These are phyloP conservation scores for Euphrasia arctica DNA, from an alignment of 305 asterid species.

Conservation along the genomic window DNA sequence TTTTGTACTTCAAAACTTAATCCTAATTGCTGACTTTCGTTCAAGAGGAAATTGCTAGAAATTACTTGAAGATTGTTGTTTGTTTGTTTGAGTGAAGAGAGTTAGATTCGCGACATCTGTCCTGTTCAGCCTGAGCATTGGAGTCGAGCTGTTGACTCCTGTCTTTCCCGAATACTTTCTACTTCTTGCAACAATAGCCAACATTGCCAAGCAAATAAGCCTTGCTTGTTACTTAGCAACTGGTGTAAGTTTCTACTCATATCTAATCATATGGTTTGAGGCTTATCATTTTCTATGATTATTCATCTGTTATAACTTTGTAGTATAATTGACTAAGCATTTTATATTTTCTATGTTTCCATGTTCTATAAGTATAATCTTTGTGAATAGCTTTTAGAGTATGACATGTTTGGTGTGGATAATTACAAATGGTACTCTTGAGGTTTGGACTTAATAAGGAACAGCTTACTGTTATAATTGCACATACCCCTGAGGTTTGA, in stretches of 20 bases:
- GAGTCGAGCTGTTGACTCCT: constrained; percentile 91
- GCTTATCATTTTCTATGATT: constrained; percentile 4
- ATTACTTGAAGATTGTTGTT: constrained; percentile 20
- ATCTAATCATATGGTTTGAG: constrained; percentile 8
- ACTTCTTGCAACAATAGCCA: constrained; percentile 92
- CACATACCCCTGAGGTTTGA: too few relatives aligned
- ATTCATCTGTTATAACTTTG: constrained; percentile 5
- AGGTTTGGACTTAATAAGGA: too few relatives aligned
- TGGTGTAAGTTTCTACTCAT: constrained; percentile 61
- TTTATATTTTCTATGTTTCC: not conserved
- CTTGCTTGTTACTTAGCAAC: constrained; percentile 89
- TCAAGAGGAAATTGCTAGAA: constrained; percentile 16
- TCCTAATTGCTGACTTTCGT: not conserved
- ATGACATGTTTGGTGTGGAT: too few relatives aligned
- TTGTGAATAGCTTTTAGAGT: not conserved
- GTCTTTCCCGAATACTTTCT: constrained; percentile 74
- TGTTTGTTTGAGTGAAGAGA: constrained; percentile 56
- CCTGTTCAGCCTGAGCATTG: constrained; percentile 88
- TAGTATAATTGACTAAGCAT: constrained; percentile 5
- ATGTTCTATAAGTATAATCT: not conserved
- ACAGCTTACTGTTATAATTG: too few relatives aligned
- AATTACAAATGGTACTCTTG: too few relatives aligned
- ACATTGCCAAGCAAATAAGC: constrained; percentile 94
- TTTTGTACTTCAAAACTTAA: not conserved
- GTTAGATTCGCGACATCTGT: constrained; percentile 90